Evolutionary conservation across 2,329 filamentous ascomycete species (phyloP), one percentile per base, ranked within the genome.

Genomic region (Sporothrix schenckii): DNA sequence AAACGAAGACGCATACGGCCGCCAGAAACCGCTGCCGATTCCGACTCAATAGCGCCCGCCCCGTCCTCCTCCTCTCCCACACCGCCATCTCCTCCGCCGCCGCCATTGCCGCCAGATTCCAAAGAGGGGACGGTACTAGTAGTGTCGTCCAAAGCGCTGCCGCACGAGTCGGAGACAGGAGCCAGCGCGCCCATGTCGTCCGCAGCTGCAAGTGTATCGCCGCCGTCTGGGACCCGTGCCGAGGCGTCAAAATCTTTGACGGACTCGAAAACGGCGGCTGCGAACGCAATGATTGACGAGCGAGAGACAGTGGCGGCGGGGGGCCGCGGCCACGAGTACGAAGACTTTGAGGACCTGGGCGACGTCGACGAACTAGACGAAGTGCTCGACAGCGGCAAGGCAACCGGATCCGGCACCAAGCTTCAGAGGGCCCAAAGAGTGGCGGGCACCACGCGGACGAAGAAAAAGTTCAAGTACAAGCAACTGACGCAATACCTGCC

Each of bases 401-500:
- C 58, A n/a, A 47, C 60, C 9, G 27, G 60, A 47, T 16, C 53
- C 13, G 71, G 58, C 50, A 54, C 67, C 67, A 70, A 71, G 71
- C 71, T 73, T 71, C 69, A 70, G n/a, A 63, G 58, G 54, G 24
- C 61, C 39, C 50, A 49, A 13, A 53, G 34, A 4, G 54, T 13
- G 30, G 30, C 14, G 11, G 58, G 21, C 2, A 16, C 24, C 19
- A 39, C 34, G 3, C 47, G 47, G 53, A 30, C 53, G 7, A 58
- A 56, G 30, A n/a, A 10, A 24, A 69, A 53, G 67, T 34, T 52
- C 34, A 70, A 49, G 54, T 39, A 41, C 24, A 30, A 27, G 79
- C 83, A 80, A 83, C 87, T 90, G 84, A 89, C 87, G 80, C 83
- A 85, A 79, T 86, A 91, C 85, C 84, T 93, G 80, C 92, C 92